Base-by-base conservation (phyloP, 139 green algal genomes). In the Gonium pectorale region DNA sequence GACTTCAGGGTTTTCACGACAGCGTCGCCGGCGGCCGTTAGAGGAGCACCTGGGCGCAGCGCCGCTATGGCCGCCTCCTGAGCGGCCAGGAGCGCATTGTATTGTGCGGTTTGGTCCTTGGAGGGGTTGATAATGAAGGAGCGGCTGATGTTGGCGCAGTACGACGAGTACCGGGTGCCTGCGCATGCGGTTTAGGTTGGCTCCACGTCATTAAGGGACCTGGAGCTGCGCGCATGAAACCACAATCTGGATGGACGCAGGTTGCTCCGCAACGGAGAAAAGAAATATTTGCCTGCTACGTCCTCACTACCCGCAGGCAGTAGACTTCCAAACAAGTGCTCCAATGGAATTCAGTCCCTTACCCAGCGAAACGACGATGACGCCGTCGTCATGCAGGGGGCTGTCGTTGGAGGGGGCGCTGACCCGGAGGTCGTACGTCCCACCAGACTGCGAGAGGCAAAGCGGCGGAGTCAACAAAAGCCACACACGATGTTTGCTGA, bases 71-170 rank as follows among this genome's bases (percentile, higher is more conserved):
- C 96, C 15, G 96, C 96, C 38, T 93, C 91, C 49, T 99, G 95
- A 5, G 92, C 88, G 21, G 82, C 86, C 54, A 93, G 80, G 63
- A 97, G 63, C 7, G 94, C 94, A 46, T 77, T 85, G 81, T 99
- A 99, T 85, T 95, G 87, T 8, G 71, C 85, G 79, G 99, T 91
- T 85, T 91, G 87, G 63, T 91, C 63, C 86, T 95, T 92, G 60
- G 81, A 95, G 35, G 96, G 93, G 85, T 99, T 93, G 52, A 99
- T 94, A 72, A 99, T 85, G 89, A 94, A 97, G 13, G 97, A 98
- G 62, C 96, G 93, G 24, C 89, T 79, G 56, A 99, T 75, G 78
- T 98, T 99, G 74, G 97, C 92, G 89, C 97, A 99, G 92, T 99
- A 99, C 52, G 88, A 94, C 37, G 83, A 87, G 92, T 99, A 99